Conservation (phyloP, 2,329 filamentous ascomycete species). For the Nemania sp. region DNA sequence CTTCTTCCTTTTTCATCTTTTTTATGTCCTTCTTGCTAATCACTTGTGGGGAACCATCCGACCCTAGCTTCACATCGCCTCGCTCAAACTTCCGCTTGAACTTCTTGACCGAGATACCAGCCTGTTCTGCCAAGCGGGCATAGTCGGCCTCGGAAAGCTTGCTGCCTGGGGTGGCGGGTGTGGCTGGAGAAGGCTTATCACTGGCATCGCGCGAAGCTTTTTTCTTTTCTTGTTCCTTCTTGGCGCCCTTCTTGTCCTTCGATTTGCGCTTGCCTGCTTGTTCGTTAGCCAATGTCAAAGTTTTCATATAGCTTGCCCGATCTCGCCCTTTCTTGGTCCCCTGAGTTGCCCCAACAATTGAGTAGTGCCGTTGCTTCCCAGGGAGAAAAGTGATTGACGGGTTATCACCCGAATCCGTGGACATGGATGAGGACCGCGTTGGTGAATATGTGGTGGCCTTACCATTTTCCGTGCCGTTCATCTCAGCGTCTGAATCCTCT, state of each 20-base stretch:
- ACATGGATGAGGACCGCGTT: conserved; percentile 3
- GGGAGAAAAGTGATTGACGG: conserved; percentile 28
- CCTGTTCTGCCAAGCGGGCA: conserved; percentile 64
- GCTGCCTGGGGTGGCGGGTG: conserved; percentile 37
- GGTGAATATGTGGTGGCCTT: conserved; percentile 21
- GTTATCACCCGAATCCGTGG: conserved; percentile 34
- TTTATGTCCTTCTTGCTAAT: conserved; percentile 78
- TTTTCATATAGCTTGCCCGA: conserved; percentile 35
- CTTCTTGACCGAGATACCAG: conserved; percentile 73
- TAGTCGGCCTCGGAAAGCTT: conserved; percentile 61
- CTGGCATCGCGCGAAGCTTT: conserved; percentile 25
- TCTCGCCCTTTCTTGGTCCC: conserved; percentile 40
- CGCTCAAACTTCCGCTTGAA: conserved; percentile 80
- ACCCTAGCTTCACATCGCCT: conserved; percentile 70
- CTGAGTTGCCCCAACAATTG: conserved; percentile 21
- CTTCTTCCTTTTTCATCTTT: conserved; percentile 67
- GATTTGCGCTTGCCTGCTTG: conserved; percentile 44
- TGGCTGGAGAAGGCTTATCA: conserved; percentile 43
- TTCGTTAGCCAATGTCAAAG: conserved; percentile 35
- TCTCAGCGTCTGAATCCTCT: conserved; percentile 45
- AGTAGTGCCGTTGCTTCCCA: conserved; percentile 8
- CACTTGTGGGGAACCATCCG: conserved; percentile 67
- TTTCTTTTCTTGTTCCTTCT: conserved; percentile 33
- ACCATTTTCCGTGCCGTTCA: conserved; percentile 42
- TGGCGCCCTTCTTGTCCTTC: conserved; percentile 35